Evolutionary conservation across 352 stramenopile species (phyloP), one percentile per base, ranked within the genome.

Genomic region (Globisporangium ultimum): DNA sequence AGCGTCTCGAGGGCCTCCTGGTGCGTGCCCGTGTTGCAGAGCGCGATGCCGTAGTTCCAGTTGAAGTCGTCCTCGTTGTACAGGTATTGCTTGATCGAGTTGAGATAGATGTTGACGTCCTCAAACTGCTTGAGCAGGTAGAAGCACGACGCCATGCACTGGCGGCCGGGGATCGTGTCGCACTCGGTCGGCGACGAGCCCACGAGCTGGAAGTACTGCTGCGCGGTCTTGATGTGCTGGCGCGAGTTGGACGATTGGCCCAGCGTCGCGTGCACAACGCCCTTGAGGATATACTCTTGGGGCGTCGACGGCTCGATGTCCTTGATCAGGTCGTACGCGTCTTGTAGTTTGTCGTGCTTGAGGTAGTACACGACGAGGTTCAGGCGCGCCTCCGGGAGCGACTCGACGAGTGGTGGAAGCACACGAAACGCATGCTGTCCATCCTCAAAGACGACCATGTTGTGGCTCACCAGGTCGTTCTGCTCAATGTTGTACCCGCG

Each of bases 31-130:
- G 78, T 97, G 58, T 96, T 91, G 51, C 93, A 97, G 1, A 98
- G 78, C 21, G 91, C 75, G 52, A 98, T 77, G 17, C 95, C 96
- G 68, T 97, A 97, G 77, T 99, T 99, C 92, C 93, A 99, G 71
- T 99, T 98, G 77, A 99, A 99, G 54, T 97, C 89, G 74, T 98
- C 95, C 73, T 98, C 93, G 65, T 97, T 97, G 86, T 98, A 98
- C 55, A 98, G 80, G 72, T 95, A 94, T 55, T 95, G 82, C 73
- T 98, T 98, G 76, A 98, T 95, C 36, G 85, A 97, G 67, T 98
- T 98, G 46, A 98, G 79, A 74, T 98, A 98, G 50, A 98, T 98
- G 72, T 98, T 98, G 66, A 98, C 94, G 61, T 98, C 93, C 54
- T 98, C 93, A 59, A 98, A 99, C 63, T 98, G 87, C 65, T 97